Percentiles rank a stretch among this genome's conserved stretches.
Evolutionary conservation across 129 eudicot species (phyloP).

Genomic region (Lactuca saligna): DNA sequence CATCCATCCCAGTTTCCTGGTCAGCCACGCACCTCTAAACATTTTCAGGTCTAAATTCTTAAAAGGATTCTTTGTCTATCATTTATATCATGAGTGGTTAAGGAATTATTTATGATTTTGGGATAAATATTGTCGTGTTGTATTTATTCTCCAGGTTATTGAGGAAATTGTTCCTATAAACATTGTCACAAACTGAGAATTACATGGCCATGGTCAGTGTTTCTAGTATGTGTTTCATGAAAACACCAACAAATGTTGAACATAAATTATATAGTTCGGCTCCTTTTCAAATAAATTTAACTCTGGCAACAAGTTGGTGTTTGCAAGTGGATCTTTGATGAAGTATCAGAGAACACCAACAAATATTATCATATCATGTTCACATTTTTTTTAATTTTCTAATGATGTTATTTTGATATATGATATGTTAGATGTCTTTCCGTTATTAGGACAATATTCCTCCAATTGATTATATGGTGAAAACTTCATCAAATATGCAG

Average conservation of each 20-base stretch:
- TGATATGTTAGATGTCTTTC: slow-evolving; percentile 72
- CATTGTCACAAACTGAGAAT: slow-evolving; percentile 25
- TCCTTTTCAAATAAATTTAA: slow-evolving; percentile 72
- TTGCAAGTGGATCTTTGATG: slow-evolving; percentile 91
- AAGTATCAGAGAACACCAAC: slow-evolving; percentile 40
- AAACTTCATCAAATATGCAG: slow-evolving; percentile 75
- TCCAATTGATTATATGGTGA: slow-evolving; percentile 80
- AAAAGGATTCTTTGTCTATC: too few species aligned
- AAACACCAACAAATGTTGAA: slow-evolving; percentile 66
- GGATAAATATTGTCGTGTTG: too few species aligned
- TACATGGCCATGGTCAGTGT: slow-evolving; percentile 82
- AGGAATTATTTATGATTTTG: too few species aligned
- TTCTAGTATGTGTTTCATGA: slow-evolving; percentile 9
- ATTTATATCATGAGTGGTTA: too few species aligned
- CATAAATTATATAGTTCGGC: slow-evolving; percentile 78
- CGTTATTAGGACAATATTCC: slow-evolving; percentile 89
- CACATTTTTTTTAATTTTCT: slow-evolving; percentile 11
- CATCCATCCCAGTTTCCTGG: too few species aligned
- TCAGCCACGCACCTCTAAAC: too few species aligned
- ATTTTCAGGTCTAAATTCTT: too few species aligned
- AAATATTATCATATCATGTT: neutral
- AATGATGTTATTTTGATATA: slow-evolving; percentile 19
- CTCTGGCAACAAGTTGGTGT: slow-evolving; percentile 84
- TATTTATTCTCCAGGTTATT: too few species aligned
- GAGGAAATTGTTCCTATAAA: too few species aligned